These are phyloP conservation scores for Grigorovia jiainica DNA, from an alignment of 805 yeast genomes.

Conservation along the genomic window DNA sequence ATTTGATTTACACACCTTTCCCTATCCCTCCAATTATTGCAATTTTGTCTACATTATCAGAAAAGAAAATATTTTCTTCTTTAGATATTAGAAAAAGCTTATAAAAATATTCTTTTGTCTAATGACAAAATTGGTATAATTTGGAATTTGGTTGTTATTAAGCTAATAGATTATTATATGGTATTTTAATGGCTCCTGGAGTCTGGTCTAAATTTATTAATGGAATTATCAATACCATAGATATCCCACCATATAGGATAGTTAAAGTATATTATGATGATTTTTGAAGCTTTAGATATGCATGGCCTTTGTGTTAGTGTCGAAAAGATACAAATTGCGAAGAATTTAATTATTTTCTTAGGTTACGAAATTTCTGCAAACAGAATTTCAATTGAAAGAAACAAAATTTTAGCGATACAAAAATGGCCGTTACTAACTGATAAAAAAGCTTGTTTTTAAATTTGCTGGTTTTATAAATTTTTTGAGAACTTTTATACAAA, in stretches of 20 bases:
- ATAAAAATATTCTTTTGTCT: conserved; percentile 5
- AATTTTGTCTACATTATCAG: conserved; percentile 3
- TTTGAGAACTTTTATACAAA: conserved; percentile 4
- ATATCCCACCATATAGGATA: not conserved
- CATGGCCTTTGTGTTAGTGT: conserved; percentile 3
- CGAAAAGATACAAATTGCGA: conserved; percentile 1
- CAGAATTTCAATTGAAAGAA: conserved; percentile 2
- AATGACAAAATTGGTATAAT: conserved; percentile 4
- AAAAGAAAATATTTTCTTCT: conserved; percentile 4
- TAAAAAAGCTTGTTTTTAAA: conserved; percentile 2
- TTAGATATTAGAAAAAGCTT: conserved; percentile 7
- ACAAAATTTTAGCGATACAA: not conserved
- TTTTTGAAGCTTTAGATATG: not conserved
- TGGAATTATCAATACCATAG: not conserved
- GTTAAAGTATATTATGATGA: conserved; percentile 4
- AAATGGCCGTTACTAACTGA: conserved; percentile 1
- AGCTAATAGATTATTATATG: conserved; percentile 2
- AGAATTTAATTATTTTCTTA: not conserved
- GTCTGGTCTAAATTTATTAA: conserved; percentile 6
- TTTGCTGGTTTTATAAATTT: conserved; percentile 5
- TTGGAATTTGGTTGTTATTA: conserved; percentile 4
- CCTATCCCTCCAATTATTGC: conserved; percentile 4
- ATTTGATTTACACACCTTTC: conserved; percentile 3
- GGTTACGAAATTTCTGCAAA: conserved; percentile 1
- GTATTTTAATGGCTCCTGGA: conserved; percentile 2